Evolutionary conservation across 2,329 filamentous ascomycete species (phyloP).

Genomic region (Microdochium trichocladiopsis): DNA sequence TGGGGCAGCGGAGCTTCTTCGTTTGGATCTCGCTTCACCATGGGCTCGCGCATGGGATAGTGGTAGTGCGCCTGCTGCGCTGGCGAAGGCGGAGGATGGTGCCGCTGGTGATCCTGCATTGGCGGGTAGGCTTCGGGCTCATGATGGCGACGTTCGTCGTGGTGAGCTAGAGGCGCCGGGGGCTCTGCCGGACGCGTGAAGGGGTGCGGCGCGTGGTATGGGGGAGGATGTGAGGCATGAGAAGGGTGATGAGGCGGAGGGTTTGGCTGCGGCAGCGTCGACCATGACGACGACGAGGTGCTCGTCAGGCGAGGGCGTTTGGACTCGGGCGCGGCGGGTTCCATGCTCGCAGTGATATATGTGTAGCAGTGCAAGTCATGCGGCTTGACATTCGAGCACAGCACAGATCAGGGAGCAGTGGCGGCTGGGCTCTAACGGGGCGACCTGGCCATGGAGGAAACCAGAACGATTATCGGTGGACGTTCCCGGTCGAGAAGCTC

Average conservation of each 20-base stretch:
- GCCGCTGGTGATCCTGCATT: conserved; percentile 46
- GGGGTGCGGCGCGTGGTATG: conserved; percentile 18
- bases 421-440: conserved; percentile 12
- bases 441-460: conserved; percentile 26
- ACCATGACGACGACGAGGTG: conserved; percentile 40
- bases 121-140: conserved; percentile 47
- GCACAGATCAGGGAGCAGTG: conserved; percentile 24
- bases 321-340: conserved; percentile 48
- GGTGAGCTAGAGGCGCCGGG: conserved; percentile 30
- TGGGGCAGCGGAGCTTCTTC: conserved; percentile 36
- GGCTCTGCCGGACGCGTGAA: conserved; percentile 30
- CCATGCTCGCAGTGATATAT: conserved; percentile 48
- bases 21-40: conserved; percentile 49
- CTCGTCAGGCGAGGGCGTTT: conserved; percentile 50
- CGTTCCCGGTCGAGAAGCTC: conserved; percentile 15
- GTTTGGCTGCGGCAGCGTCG: conserved; percentile 25
- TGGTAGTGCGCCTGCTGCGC: conserved; percentile 33
- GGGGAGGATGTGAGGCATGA: conserved; percentile 21
- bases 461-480: conserved; percentile 17
- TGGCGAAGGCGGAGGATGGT: conserved; percentile 33
- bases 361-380: conserved; percentile 17
- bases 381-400: conserved; percentile 18
- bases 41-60: conserved; percentile 40
- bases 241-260: conserved; percentile 30
- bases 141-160: conserved; percentile 51